Evolutionary conservation across 2,329 filamentous ascomycete genomes (phyloP).

Genomic region (Pezicula carpinea): DNA sequence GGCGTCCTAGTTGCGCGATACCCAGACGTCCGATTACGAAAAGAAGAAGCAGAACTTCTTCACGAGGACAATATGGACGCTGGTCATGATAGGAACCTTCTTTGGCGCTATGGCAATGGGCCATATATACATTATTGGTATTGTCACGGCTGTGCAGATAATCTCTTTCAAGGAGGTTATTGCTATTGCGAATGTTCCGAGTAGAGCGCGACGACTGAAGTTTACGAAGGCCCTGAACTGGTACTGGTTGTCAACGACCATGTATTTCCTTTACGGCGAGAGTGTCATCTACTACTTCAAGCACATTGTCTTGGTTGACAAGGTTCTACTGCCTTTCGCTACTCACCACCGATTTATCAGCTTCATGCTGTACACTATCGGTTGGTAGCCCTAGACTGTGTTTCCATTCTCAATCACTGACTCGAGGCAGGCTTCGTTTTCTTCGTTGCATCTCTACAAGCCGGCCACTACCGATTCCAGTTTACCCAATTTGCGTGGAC

Average conservation of each 20-base stretch:
- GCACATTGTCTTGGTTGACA: slow-evolving; percentile 93
- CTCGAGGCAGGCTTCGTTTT: slow-evolving; percentile 78
- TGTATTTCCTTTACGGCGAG: slow-evolving; percentile 99
- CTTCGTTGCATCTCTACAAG: slow-evolving; percentile 91
- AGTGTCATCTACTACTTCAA: slow-evolving; percentile 99
- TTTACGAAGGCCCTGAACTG: slow-evolving; percentile 97
- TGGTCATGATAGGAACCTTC: slow-evolving; percentile 94
- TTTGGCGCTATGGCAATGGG: slow-evolving; percentile 90
- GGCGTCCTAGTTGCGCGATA: slow-evolving; percentile 12
- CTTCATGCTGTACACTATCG: slow-evolving; percentile 96
- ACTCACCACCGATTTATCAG: slow-evolving; percentile 98
- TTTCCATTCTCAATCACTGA: slow-evolving; percentile 21
- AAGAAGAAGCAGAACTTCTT: slow-evolving; percentile 99
- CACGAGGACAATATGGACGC: slow-evolving; percentile 93
- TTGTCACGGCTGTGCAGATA: slow-evolving; percentile 91
- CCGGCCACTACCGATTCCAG: slow-evolving; percentile 96
- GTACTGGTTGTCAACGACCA: slow-evolving; percentile 98
- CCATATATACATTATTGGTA: slow-evolving; percentile 92
- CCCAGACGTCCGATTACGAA: slow-evolving; percentile 69
- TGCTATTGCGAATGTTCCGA: slow-evolving; percentile 92
- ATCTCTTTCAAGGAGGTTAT: slow-evolving; percentile 99
- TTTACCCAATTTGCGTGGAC: slow-evolving; percentile 99
- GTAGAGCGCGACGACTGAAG: slow-evolving; percentile 80
- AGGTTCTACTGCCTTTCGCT: slow-evolving; percentile 84
- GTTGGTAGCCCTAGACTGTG: slow-evolving; percentile 44